Base-by-base conservation (phyloP, 352 stramenopile genomes). In the Pelagophyceae sp. region DNA sequence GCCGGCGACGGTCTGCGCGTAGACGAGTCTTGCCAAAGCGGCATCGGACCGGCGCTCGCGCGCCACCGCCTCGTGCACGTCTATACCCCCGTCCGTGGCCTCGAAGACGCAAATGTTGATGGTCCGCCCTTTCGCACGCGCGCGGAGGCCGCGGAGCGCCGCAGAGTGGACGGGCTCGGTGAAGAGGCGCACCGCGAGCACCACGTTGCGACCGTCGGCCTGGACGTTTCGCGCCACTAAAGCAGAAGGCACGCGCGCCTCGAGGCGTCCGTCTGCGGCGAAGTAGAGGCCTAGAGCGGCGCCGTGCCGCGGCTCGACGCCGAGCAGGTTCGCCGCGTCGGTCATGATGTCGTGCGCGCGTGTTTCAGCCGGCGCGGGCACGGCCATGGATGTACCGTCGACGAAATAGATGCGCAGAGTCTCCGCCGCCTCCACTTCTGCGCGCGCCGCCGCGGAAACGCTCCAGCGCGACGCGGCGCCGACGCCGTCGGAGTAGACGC, bases 1-100 rank as follows among this genome's bases (percentile, higher is more conserved):
- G 76, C 81, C 25, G 77, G 71, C n/a, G 80, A 65, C 29, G 83
- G 79, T 33, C 58, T 67, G 58, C 15, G 58, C 58, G 29, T 67
- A 67, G 23, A 67, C 35, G 67, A 74, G 67, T 1, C 67, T 33
- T 19, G 15, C 67, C 17, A 74, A 11, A 37, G 33, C 67, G 11
- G 11, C 45, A 23, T 54, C 45, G 45, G 45, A 54, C 45, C 45
- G 45, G 45, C 23, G 11, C 45, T 54, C 45, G 11, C 23, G 45
- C 11, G 45, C 45, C 45, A 54, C 45, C 45, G 11, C 45, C 45
- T 11, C 45, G 11, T 54, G n/a, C n/a, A n/a, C n/a, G n/a, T n/a
- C n/a, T n/a, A n/a, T n/a, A n/a, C n/a, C n/a, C n/a, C n/a, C n/a
- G n/a, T n/a, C n/a, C n/a, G n/a, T n/a, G n/a, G n/a, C n/a, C n/a